Conservation (phyloP, 495 filamentous ascomycete species). For the Aspergillus bertholletiae region DNA sequence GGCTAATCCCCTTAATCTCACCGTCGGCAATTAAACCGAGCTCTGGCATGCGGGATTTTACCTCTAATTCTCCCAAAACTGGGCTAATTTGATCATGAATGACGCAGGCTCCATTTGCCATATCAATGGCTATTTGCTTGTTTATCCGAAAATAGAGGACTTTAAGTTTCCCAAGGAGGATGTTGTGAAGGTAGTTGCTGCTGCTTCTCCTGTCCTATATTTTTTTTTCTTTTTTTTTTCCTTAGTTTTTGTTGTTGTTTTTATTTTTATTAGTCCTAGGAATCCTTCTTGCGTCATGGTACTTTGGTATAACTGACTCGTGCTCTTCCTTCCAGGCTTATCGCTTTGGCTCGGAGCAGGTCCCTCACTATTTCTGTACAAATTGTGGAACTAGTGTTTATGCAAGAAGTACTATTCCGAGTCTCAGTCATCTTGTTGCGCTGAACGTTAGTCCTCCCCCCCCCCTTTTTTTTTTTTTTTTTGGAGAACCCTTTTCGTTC, state of each 20-base stretch:
- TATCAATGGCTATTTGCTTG: constrained; percentile 37
- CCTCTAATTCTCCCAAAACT: background rate
- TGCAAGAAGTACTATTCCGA: constrained; percentile 22
- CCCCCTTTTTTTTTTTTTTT: background rate
- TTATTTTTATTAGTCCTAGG: no score
- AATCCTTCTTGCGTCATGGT: no score
- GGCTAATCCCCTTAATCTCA: background rate
- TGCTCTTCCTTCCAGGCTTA: constrained; percentile 23
- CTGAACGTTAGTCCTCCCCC: constrained; percentile 29
- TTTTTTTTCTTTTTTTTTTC: background rate
- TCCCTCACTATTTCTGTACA: constrained; percentile 39
- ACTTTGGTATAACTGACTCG: background rate
- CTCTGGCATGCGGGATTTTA: no score
- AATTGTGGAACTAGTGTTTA: constrained; percentile 37
- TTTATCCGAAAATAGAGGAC: constrained; percentile 30
- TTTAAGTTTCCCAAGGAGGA: constrained; percentile 22
- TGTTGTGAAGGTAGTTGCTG: constrained; percentile 16
- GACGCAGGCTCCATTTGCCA: constrained; percentile 33
- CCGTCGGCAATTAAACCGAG: background rate
- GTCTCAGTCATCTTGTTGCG: constrained; percentile 24
- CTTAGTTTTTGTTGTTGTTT: background rate
- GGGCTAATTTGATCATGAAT: background rate
- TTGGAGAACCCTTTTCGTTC: no score
- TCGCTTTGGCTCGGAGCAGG: constrained; percentile 29
- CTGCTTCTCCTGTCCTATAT: no score